Evolutionary conservation across 495 filamentous ascomycete species (phyloP).

Genomic region (Viridothelium virens): DNA sequence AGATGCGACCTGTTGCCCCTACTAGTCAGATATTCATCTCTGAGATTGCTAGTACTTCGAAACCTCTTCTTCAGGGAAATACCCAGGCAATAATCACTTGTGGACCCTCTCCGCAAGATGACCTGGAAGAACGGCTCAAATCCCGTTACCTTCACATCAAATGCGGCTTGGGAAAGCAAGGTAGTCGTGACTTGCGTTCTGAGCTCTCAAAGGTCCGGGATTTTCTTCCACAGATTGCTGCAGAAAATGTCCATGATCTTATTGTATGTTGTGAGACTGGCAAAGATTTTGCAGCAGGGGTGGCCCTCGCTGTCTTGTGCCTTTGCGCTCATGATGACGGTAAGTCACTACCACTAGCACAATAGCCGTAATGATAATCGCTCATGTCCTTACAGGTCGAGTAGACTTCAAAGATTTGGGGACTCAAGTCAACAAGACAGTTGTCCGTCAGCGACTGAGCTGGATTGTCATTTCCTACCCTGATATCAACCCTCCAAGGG

Average conservation of each 20-base stretch:
- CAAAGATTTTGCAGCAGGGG: slow-evolving; percentile 56
- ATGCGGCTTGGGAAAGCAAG: slow-evolving; percentile 57
- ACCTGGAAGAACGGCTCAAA: slow-evolving; percentile 14
- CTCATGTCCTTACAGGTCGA: neutral
- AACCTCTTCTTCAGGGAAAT: slow-evolving; percentile 22
- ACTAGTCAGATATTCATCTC: slow-evolving; percentile 32
- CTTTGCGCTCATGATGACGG: slow-evolving; percentile 53
- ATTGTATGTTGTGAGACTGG: slow-evolving; percentile 56
- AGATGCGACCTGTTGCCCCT: slow-evolving; percentile 27
- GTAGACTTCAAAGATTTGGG: slow-evolving; percentile 27
- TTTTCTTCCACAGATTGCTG: slow-evolving; percentile 33
- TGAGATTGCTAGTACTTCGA: slow-evolving; percentile 20
- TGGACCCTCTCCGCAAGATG: slow-evolving; percentile 14
- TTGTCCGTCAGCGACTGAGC: slow-evolving; percentile 66
- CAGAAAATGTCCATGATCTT: slow-evolving; percentile 28
- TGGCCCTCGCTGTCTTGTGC: slow-evolving; percentile 56
- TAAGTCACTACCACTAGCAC: slow-evolving; percentile 21
- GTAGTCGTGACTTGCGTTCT: slow-evolving; percentile 64
- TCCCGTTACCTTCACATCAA: slow-evolving; percentile 52
- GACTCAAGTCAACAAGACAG: slow-evolving; percentile 56
- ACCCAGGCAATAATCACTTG: slow-evolving; percentile 31
- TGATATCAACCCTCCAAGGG: slow-evolving; percentile 68
- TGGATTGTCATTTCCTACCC: slow-evolving; percentile 68
- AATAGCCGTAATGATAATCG: neutral
- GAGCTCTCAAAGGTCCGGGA: slow-evolving; percentile 51